These are phyloP conservation scores for Microbotryum scabiosae DNA, from an alignment of 1,284 basidiomycete genomes.

Conservation along the genomic window DNA sequence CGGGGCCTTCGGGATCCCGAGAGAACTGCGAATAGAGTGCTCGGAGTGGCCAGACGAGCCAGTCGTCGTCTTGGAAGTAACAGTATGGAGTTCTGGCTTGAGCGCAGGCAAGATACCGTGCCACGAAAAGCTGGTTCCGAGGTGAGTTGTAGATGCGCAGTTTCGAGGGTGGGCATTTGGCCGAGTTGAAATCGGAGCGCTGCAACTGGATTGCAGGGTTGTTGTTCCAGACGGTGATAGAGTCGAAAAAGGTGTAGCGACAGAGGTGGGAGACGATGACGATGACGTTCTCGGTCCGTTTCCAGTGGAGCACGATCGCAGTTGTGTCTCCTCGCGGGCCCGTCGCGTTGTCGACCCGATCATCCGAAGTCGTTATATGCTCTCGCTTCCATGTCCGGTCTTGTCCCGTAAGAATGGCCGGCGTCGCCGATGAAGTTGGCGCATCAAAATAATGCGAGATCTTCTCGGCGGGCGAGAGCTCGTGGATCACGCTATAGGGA, in stretches of 20 bases:
- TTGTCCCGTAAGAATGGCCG: neutral
- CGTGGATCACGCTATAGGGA: constrained; percentile 7
- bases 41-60: constrained; percentile 30
- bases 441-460: neutral
- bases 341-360: neutral
- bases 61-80: constrained; percentile 38
- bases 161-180: constrained; percentile 27
- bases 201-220: constrained; percentile 25
- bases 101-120: constrained; percentile 35
- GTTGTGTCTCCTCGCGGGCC: constrained; percentile 15
- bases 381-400: constrained; percentile 5
- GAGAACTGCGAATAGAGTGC: constrained; percentile 33
- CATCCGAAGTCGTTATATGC: too few species aligned
- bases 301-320: constrained; percentile 34
- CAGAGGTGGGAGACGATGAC: constrained; percentile 31
- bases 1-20: constrained; percentile 27
- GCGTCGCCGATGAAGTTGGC: neutral
- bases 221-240: constrained; percentile 33
- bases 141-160: constrained; percentile 34
- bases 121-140: constrained; percentile 33
- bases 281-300: constrained; percentile 30
- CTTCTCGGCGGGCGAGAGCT: neutral
- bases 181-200: constrained; percentile 11
- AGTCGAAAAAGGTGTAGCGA: constrained; percentile 27
- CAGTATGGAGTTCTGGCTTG: constrained; percentile 30